These are phyloP conservation scores for Aspergillus kassunensis DNA, from an alignment of 495 filamentous ascomycete species.

Conservation along the genomic window DNA sequence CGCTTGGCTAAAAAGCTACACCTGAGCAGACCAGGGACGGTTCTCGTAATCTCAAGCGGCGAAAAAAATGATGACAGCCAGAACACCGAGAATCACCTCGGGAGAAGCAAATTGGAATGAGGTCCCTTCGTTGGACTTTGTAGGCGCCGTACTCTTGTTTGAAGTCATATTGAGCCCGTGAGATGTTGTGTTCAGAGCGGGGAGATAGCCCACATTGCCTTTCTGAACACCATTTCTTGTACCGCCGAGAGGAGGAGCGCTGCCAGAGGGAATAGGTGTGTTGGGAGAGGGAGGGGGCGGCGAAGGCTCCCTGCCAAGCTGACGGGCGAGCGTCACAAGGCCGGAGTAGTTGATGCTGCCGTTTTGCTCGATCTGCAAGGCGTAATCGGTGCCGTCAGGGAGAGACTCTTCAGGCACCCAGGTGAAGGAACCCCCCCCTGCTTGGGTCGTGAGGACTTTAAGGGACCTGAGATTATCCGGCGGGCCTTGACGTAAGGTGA, in stretches of 20 bases:
- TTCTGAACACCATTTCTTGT: conserved; percentile 16
- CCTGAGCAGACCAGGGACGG: too few relatives aligned
- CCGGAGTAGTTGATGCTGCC: conserved; percentile 45
- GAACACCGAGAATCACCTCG: conserved; percentile 11
- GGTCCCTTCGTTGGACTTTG: conserved; percentile 10
- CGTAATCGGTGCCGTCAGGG: conserved; percentile 39
- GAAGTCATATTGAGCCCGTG: conserved; percentile 9
- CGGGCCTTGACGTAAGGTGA: conserved; percentile 42
- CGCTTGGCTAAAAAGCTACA: too few relatives aligned
- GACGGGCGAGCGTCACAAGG: conserved; percentile 22
- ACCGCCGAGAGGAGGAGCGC: conserved; percentile 11
- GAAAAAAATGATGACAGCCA: conserved; percentile 13
- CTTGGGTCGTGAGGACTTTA: conserved; percentile 34
- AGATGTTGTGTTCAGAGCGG: conserved; percentile 2
- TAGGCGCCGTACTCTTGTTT: conserved; percentile 12
- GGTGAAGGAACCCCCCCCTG: conserved; percentile 34
- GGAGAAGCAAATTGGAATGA: conserved; percentile 11
- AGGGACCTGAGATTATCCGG: conserved; percentile 38
- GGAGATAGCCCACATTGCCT: conserved; percentile 12
- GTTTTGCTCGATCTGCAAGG: conserved; percentile 43
- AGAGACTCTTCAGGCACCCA: conserved; percentile 38
- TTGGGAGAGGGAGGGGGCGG: not conserved
- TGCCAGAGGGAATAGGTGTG: conserved; percentile 7
- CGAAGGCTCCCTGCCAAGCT: conserved; percentile 6
- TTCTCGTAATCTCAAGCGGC: not conserved